Conservation (phyloP, 768 basidiomycete species). For the Leccinum olivaceopallidum region DNA sequence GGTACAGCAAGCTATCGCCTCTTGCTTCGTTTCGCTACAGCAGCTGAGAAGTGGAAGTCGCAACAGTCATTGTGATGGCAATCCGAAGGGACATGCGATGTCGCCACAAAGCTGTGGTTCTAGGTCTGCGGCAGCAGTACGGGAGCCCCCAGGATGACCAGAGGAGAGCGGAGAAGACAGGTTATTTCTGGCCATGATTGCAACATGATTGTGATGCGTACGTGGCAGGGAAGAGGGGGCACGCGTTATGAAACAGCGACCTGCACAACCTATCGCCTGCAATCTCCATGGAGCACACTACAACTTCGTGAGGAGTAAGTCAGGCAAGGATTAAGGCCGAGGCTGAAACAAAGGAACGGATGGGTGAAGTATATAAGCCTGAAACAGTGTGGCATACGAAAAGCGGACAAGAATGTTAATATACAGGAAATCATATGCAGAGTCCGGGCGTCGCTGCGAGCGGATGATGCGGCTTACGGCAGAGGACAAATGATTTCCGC, state of each 20-base stretch:
- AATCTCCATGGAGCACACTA: conserved; percentile 4
- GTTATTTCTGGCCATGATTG: conserved; percentile 1
- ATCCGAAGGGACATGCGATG: background rate
- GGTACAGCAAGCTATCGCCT: background rate
- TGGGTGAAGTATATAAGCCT: conserved; percentile 3
- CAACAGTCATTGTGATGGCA: background rate
- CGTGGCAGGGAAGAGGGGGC: background rate
- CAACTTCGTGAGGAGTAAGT: background rate
- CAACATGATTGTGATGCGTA: conserved; percentile 2
- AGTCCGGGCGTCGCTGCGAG: conserved; percentile 1
- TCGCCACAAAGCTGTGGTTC: background rate
- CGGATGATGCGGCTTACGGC: conserved; percentile 10
- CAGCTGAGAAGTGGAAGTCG: background rate
- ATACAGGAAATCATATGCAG: background rate
- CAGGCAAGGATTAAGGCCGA: background rate
- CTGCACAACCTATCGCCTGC: background rate
- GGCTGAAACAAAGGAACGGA: conserved; percentile 1
- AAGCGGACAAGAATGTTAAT: conserved; percentile 1
- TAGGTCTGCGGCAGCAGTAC: background rate
- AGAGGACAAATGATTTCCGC: conserved; percentile 3
- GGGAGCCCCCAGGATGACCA: background rate
- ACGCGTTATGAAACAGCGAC: background rate
- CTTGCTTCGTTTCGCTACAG: background rate
- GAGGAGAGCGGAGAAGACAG: background rate
- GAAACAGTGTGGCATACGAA: conserved; percentile 2